Percentiles rank a stretch among this genome's conserved stretches.
phyloP scores from a whole-genome alignment of 106 monocot species.

The Acanthochlamys bracteata region DNA sequence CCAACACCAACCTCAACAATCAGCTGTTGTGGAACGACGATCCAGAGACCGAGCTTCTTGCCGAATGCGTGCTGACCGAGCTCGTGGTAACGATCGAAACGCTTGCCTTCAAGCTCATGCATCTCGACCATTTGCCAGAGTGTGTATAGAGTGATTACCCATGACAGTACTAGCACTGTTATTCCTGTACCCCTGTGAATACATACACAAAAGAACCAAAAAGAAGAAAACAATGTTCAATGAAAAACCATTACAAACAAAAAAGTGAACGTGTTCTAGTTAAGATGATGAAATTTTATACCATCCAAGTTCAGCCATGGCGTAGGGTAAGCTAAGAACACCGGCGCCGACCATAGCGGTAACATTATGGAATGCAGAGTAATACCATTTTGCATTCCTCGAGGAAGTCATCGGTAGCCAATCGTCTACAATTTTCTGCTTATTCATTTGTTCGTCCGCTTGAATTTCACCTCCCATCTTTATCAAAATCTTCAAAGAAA shows the following conservation, averaged over 20 bases:
- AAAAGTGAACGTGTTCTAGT: too few relatives aligned
- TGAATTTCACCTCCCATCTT: too few relatives aligned
- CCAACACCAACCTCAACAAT: constrained; percentile 12
- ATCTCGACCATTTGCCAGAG: constrained; percentile 28
- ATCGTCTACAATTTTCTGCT: constrained; percentile 11
- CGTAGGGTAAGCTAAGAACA: constrained; percentile 12
- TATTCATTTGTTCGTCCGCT: neutral
- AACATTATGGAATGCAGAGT: constrained; percentile 23
- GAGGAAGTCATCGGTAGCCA: constrained; percentile 17
- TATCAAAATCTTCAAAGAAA: too few relatives aligned
- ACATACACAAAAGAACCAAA: too few relatives aligned
- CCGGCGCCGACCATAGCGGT: constrained; percentile 16
- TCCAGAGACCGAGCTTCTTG: constrained; percentile 19
- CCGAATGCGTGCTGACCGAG: constrained; percentile 26
- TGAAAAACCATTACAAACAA: too few relatives aligned
- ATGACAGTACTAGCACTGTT: constrained; percentile 11
- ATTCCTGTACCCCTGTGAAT: constrained; percentile 11
- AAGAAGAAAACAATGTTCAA: too few relatives aligned
- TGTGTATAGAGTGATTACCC: constrained; percentile 27
- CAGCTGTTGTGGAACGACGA: constrained; percentile 26
- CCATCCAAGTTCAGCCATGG: constrained; percentile 23
- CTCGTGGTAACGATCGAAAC: constrained; percentile 28
- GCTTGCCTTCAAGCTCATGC: constrained; percentile 27
- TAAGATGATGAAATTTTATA: too few relatives aligned
- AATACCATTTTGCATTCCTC: constrained; percentile 21